Conservation (phyloP, 2,329 filamentous ascomycete species). For the Colletotrichum theobromicola region DNA sequence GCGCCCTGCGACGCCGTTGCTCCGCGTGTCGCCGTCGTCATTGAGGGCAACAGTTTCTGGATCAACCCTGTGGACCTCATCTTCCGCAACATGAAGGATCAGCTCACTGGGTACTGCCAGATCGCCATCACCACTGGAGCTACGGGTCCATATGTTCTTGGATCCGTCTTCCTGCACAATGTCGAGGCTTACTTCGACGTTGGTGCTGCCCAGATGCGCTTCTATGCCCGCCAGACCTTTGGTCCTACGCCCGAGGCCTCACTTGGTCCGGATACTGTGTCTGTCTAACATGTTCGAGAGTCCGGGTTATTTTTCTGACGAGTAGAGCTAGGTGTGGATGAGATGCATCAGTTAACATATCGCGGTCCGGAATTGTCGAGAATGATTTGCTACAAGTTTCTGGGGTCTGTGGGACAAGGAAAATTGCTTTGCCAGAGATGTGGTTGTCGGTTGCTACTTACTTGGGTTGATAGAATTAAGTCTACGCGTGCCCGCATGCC, state of each 20-base stretch:
- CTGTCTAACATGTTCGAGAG: not conserved
- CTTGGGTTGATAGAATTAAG: not conserved
- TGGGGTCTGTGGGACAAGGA: not conserved
- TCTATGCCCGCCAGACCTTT: constrained; percentile 35
- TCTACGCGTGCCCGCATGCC: constrained; percentile 6
- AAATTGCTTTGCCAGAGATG: not conserved
- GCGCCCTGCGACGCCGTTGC: constrained; percentile 52
- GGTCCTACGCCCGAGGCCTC: constrained; percentile 9
- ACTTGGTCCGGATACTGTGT: not conserved
- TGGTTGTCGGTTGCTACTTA: constrained; percentile 7
- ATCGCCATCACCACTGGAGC: constrained; percentile 50
- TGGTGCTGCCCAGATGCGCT: constrained; percentile 50
- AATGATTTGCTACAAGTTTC: not conserved
- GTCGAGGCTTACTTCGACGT: constrained; percentile 55
- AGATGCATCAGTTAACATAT: not conserved
- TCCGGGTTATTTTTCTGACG: not conserved
- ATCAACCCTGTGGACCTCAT: constrained; percentile 55
- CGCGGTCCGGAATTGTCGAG: not conserved
- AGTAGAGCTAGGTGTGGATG: not conserved
- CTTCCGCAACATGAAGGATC: constrained; percentile 46
- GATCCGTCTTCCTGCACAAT: constrained; percentile 56
- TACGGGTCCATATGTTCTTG: constrained; percentile 52
- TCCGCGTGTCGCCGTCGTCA: constrained; percentile 49
- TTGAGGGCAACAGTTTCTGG: constrained; percentile 48
- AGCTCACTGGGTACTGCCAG: constrained; percentile 52